phyloP scores from a whole-genome alignment of 192 early-diverging fungal genomes.

The Phycomyces blakesleeanus region DNA sequence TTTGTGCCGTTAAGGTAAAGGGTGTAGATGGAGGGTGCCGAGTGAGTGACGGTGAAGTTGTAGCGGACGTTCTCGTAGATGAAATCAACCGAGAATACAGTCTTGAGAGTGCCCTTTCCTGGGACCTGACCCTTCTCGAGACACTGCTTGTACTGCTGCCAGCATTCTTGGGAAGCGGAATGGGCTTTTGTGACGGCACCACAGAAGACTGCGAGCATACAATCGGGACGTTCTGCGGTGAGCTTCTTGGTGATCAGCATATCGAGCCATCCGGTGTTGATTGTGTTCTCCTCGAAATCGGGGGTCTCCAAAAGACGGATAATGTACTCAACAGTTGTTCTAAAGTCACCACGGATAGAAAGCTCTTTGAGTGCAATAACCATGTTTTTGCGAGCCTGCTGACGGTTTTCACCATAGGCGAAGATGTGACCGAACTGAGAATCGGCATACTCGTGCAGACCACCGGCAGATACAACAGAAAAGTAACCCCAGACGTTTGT shows the following conservation, averaged over 20 bases:
- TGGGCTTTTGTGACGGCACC: constrained; percentile 90
- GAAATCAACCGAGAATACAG: constrained; percentile 80
- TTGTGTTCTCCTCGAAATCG: constrained; percentile 83
- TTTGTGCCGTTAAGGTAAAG: constrained; percentile 80
- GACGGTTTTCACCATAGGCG: constrained; percentile 91
- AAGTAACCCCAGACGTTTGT: constrained; percentile 99
- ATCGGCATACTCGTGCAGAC: constrained; percentile 99
- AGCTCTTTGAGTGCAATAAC: constrained; percentile 97
- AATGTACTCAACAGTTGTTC: constrained; percentile 97
- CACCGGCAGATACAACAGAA: constrained; percentile 89
- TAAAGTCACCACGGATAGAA: constrained; percentile 97
- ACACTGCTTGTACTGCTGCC: constrained; percentile 71
- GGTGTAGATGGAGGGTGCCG: constrained; percentile 76
- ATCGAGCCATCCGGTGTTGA: constrained; percentile 97
- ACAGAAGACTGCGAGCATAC: constrained; percentile 85
- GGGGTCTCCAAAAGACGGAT: constrained; percentile 88
- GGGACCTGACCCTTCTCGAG: constrained; percentile 95
- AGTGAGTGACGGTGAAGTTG: constrained; percentile 78
- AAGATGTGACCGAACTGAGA: constrained; percentile 99
- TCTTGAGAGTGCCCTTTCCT: constrained; percentile 66
- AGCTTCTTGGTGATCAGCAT: constrained; percentile 85
- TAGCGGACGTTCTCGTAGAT: constrained; percentile 92
- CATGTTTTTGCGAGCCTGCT: constrained; percentile 92
- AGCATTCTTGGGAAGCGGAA: constrained; percentile 54
- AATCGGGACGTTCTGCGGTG: constrained; percentile 88